Percentiles rank a stretch among this genome's conserved stretches.
Evolutionary conservation across 2,329 filamentous ascomycete genomes (phyloP).

Genomic region (Monilinia fructigena): DNA sequence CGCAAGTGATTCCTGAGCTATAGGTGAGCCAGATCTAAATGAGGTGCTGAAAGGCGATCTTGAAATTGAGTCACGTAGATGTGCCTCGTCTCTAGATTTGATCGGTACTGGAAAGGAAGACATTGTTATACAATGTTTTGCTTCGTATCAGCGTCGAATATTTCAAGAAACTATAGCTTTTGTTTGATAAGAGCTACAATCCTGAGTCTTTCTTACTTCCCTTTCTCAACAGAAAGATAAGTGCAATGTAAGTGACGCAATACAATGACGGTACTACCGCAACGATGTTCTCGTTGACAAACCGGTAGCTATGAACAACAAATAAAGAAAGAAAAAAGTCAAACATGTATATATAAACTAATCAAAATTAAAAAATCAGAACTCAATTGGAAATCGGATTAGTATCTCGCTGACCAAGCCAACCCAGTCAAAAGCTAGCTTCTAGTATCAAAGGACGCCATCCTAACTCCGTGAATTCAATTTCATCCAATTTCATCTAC

Average conservation of each 20-base stretch:
- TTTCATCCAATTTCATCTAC: not conserved
- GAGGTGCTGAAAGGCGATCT: constrained; percentile 44
- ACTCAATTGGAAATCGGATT: not conserved
- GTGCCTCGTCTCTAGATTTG: constrained; percentile 18
- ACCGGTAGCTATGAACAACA: not conserved
- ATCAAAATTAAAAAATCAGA: not conserved
- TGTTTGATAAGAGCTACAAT: constrained; percentile 4
- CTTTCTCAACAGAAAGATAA: not conserved
- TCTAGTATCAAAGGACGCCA: not conserved
- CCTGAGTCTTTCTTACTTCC: constrained; percentile 1
- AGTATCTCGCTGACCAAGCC: constrained; percentile 6
- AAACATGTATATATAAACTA: no score
- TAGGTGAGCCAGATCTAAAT: constrained; percentile 60
- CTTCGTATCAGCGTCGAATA: not conserved
- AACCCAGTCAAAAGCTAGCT: not conserved
- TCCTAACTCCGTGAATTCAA: not conserved
- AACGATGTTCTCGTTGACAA: not conserved
- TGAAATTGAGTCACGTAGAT: constrained; percentile 30
- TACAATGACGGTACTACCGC: constrained; percentile 3
- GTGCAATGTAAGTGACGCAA: not conserved
- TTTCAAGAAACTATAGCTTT: not conserved
- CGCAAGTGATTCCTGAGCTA: constrained; percentile 64
- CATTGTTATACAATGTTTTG: constrained; percentile 29
- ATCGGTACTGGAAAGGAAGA: constrained; percentile 35
- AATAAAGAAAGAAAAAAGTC: not conserved